These are phyloP conservation scores for Hymenoscyphus fraxineus DNA, from an alignment of 2,329 filamentous ascomycete genomes.

Conservation along the genomic window DNA sequence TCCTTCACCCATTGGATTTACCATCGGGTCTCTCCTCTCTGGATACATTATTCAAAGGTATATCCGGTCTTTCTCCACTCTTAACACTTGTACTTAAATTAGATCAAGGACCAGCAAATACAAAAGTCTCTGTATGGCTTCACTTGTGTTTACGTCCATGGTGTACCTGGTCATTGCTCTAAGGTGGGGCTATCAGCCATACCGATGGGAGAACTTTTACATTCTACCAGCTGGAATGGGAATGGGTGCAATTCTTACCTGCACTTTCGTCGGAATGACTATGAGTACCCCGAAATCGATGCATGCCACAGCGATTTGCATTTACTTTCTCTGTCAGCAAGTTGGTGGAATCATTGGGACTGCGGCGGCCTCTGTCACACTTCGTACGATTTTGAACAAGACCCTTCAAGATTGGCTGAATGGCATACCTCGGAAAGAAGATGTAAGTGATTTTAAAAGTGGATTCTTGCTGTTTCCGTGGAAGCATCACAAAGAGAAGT, in stretches of 20 bases:
- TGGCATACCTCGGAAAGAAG: not conserved
- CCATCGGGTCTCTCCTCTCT: not conserved
- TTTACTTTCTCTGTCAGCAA: not conserved
- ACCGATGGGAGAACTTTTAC: not conserved
- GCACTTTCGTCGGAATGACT: not conserved
- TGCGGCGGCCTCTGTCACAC: not conserved
- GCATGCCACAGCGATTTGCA: not conserved
- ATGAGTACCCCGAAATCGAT: not conserved
- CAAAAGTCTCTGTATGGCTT: not conserved
- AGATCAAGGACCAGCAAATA: not conserved
- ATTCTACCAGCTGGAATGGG: not conserved
- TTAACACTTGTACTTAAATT: not conserved
- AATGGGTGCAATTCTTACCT: not conserved
- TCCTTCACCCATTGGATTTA: not conserved
- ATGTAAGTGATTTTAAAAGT: not conserved
- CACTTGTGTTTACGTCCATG: not conserved
- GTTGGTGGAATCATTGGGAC: not conserved
- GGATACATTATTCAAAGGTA: not conserved
- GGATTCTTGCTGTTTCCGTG: no score
- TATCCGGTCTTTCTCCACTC: not conserved
- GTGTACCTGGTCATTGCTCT: not conserved
- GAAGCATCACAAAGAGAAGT: not conserved
- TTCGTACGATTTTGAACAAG: not conserved
- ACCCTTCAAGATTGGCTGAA: not conserved
- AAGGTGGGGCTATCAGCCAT: not conserved